Evolutionary conservation across 768 basidiomycete genomes (phyloP), one percentile per base, ranked within the genome.

Genomic region (Tylopilus felleus): DNA sequence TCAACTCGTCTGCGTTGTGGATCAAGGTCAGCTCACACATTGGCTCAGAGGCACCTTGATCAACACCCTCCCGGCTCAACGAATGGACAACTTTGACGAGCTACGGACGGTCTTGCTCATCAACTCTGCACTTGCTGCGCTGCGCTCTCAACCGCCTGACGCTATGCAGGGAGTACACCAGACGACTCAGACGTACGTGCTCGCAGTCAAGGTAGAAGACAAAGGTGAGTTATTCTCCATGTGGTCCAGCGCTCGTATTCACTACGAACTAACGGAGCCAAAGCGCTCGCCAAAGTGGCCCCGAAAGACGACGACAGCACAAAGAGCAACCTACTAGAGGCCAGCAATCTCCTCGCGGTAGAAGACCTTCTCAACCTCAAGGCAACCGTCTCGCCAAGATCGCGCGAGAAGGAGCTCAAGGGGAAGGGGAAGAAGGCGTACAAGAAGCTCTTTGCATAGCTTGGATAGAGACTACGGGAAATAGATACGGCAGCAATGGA

Each of bases 381-480:
- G 47, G 42, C 60, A 1, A 84, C 85, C 28, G 88, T 98, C 78
- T 94, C 33, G 74, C 80, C 44, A 88, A 85, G 65, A 77, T 94
- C 54, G 65, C 80, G 80, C 60, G 83, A 83, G 64, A 91, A 88
- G 74, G 90, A 87, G 58, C 75, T 79, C 62, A 79, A 80, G 52
- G 86, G 88, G 5, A 88, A 85, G 75, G 86, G 91, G 70, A 92
- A 88, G 78, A 87, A 84, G 69, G 88, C 87, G 12, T 98, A 83
- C 73, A 88, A 85, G 73, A 95, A 90, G 67, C 76, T 98, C 74
- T 98, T 98, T 62, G 77, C 76, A 13, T 90, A 73, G 66, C 41
- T 36, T 10, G 40, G 29, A 53, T 46, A n/a, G n/a, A n/a, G n/a
- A n/a, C 36, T 38, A 35, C 51, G 3, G 13, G 17, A 13, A 35